These are phyloP conservation scores for Colletotrichum agaves DNA, from an alignment of 2,329 filamentous ascomycete genomes.

Conservation along the genomic window DNA sequence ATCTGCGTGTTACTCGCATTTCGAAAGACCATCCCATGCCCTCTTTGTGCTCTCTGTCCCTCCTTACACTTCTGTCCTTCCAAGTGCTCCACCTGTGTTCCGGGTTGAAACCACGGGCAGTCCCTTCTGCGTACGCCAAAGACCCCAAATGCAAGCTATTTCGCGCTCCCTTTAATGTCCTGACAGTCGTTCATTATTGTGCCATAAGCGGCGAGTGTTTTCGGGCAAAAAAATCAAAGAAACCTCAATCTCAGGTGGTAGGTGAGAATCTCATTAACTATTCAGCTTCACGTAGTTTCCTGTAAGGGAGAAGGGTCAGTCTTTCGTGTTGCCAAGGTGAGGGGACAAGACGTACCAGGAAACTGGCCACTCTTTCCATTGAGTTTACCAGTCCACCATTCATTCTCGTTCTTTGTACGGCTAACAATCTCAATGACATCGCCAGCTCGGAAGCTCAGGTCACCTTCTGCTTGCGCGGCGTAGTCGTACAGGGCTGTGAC, in stretches of 20 bases:
- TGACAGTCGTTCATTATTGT: conserved; percentile 30
- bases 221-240: conserved; percentile 14
- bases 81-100: conserved; percentile 17
- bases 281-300: conserved; percentile 63
- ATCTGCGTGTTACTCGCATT: background rate
- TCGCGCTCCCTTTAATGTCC: conserved; percentile 28
- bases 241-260: conserved; percentile 6
- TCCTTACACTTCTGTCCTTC: background rate
- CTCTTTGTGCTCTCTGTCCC: background rate
- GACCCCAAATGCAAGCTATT: conserved; percentile 36
- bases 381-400: conserved; percentile 94
- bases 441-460: conserved; percentile 88
- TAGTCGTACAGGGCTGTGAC: conserved; percentile 96
- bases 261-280: conserved; percentile 38
- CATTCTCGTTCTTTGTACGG: conserved; percentile 89
- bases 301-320: conserved; percentile 43
- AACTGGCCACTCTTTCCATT: conserved; percentile 89
- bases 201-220: conserved; percentile 27
- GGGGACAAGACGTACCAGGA: conserved; percentile 71
- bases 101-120: conserved; percentile 32
- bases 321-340: background rate
- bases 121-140: conserved; percentile 38
- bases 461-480: conserved; percentile 92
- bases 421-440: conserved; percentile 90
- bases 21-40: background rate